phyloP scores from a whole-genome alignment of 2,329 filamentous ascomycete genomes.

The Sarocladium oryzae region DNA sequence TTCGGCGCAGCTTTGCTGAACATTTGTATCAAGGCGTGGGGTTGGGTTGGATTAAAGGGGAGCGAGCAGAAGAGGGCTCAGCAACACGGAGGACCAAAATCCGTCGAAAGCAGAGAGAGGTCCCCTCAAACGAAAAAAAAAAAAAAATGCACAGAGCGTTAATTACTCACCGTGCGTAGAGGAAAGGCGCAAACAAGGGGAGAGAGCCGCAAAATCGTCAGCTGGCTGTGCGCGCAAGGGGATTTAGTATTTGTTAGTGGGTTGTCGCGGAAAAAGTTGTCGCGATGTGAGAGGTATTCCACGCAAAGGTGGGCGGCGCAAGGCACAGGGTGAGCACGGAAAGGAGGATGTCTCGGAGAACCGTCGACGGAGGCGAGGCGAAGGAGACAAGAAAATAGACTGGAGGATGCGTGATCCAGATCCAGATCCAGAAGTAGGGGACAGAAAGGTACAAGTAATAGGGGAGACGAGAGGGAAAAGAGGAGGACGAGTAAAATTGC shows the following conservation, averaged over 20 bases:
- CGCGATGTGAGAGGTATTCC: background rate
- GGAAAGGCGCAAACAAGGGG: background rate
- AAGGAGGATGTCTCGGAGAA: conserved; percentile 1
- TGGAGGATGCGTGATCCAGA: conserved; percentile 1
- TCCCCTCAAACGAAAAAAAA: no score
- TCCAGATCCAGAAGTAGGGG: background rate
- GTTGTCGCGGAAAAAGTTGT: conserved; percentile 8
- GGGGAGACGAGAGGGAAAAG: conserved; percentile 4
- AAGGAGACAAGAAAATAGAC: background rate
- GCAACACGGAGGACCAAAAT: background rate
- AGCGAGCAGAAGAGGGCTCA: background rate
- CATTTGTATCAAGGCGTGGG: background rate
- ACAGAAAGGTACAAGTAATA: background rate
- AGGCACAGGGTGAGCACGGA: background rate
- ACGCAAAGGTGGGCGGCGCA: conserved; percentile 3
- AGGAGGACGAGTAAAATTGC: conserved; percentile 9
- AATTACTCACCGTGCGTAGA: background rate
- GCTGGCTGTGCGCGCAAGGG: background rate
- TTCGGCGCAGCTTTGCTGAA: background rate
- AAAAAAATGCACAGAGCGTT: no score
- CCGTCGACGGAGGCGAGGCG: background rate
- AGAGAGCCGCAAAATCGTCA: background rate
- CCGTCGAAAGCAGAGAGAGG: no score
- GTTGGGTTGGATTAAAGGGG: conserved; percentile 3
- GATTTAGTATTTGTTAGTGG: background rate